Evolutionary conservation across 805 yeast genomes (phyloP).

Genomic region (Candida nanaspora): DNA sequence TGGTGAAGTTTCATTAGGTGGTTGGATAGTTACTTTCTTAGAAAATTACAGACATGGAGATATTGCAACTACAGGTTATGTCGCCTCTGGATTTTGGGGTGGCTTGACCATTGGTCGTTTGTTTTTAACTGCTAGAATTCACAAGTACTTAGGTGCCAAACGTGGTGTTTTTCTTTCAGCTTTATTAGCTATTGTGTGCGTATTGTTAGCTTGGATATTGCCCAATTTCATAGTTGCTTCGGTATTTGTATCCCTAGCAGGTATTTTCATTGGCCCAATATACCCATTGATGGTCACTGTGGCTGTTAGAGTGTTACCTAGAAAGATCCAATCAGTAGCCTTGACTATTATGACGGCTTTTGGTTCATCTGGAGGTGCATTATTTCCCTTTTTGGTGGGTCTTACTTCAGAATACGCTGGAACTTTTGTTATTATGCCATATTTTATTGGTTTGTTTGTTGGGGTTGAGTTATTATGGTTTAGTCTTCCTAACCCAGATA

Average conservation of each 20-base stretch:
- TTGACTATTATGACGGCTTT: slow-evolving; percentile 47
- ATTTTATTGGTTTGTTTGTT: slow-evolving; percentile 30
- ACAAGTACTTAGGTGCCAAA: slow-evolving; percentile 35
- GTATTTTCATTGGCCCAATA: slow-evolving; percentile 60
- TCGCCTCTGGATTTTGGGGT: slow-evolving; percentile 66
- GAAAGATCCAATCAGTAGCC: slow-evolving; percentile 43
- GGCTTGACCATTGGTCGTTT: slow-evolving; percentile 65
- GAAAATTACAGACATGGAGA: slow-evolving; percentile 45
- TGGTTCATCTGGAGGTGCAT: slow-evolving; percentile 53
- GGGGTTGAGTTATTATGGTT: slow-evolving; percentile 33
- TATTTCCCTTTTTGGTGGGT: slow-evolving; percentile 48
- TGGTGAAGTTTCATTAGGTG: slow-evolving; percentile 60
- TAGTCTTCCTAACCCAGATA: slow-evolving; percentile 36
- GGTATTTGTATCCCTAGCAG: slow-evolving; percentile 40
- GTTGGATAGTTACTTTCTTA: slow-evolving; percentile 64
- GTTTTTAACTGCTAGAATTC: slow-evolving; percentile 33
- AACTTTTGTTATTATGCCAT: slow-evolving; percentile 43
- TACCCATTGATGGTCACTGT: slow-evolving; percentile 47
- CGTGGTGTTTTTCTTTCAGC: slow-evolving; percentile 33
- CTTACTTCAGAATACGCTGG: slow-evolving; percentile 38
- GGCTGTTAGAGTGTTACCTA: slow-evolving; percentile 37
- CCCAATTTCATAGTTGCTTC: slow-evolving; percentile 39
- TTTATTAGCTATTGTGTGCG: slow-evolving; percentile 28
- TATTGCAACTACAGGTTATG: slow-evolving; percentile 45
- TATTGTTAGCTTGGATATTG: slow-evolving; percentile 41